A percentile compares a stretch with the other conserved stretches of the same genome.
Conservation (phyloP, 352 stramenopile genomes). For the Pythium aquatile region DNA sequence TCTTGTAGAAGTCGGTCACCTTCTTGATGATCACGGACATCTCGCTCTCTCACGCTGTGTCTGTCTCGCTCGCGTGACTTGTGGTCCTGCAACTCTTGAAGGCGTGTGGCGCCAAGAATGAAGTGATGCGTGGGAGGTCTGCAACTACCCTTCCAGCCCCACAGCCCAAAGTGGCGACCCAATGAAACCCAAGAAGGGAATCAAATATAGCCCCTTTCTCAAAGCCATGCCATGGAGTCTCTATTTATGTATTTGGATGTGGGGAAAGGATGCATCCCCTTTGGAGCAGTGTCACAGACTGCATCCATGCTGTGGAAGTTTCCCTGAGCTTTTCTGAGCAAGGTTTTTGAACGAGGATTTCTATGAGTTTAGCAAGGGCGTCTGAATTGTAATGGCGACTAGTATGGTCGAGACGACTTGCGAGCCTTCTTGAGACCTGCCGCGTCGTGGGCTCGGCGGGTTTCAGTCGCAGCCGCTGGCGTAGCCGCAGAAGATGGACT, state of each 20-base stretch:
- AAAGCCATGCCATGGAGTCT: background rate
- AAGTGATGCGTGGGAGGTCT: background rate
- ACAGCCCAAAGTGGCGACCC: background rate
- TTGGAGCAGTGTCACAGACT: background rate
- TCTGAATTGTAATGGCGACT: constrained; percentile 9
- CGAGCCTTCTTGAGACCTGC: constrained; percentile 67
- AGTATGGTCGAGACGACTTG: constrained; percentile 76
- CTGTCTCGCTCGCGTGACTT: background rate
- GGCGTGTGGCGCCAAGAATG: constrained; percentile 4
- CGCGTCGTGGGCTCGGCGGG: constrained; percentile 33
- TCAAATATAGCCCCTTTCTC: background rate
- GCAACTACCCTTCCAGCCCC: background rate
- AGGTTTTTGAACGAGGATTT: background rate
- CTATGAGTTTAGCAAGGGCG: background rate
- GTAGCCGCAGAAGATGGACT: background rate
- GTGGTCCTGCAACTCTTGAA: background rate
- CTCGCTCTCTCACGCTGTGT: background rate
- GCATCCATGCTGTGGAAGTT: background rate
- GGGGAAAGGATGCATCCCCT: background rate
- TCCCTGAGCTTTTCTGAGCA: background rate
- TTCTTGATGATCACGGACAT: constrained; percentile 84
- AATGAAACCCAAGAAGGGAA: background rate
- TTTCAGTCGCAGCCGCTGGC: constrained; percentile 17
- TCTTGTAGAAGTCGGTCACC: constrained; percentile 87
- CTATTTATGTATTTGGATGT: background rate